These are phyloP conservation scores for Aspergillus puulaauensis DNA, from an alignment of 2,329 filamentous ascomycete genomes.

Conservation along the genomic window DNA sequence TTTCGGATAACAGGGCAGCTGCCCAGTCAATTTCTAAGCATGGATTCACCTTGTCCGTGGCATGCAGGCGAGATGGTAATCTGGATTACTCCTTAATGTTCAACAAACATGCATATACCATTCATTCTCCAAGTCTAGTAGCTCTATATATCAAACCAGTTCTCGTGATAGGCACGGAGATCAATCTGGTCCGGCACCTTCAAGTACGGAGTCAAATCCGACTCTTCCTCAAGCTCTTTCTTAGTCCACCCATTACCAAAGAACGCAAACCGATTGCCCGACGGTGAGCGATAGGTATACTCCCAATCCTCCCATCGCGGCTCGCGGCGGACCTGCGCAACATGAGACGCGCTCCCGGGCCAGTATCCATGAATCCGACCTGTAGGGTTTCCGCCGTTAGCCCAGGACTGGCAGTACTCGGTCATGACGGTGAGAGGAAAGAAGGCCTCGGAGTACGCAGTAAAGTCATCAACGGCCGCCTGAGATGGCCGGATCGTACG, in stretches of 20 bases:
- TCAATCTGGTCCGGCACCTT: slow-evolving; percentile 57
- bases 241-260: slow-evolving; percentile 68
- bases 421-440: slow-evolving; percentile 51
- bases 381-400: slow-evolving; percentile 65
- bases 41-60: too few species aligned
- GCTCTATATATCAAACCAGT: slow-evolving; percentile 58
- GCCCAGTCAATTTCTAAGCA: too few species aligned
- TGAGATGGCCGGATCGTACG: slow-evolving; percentile 58
- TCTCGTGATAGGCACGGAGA: slow-evolving; percentile 64
- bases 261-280: slow-evolving; percentile 51
- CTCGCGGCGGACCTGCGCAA: slow-evolving; percentile 56
- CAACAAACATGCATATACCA: too few species aligned
- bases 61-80: too few species aligned
- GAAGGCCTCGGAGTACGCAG: slow-evolving; percentile 47
- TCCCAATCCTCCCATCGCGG: slow-evolving; percentile 62
- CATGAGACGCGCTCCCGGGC: slow-evolving; percentile 65
- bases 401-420: slow-evolving; percentile 68
- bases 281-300: slow-evolving; percentile 48
- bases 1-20: too few species aligned
- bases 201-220: slow-evolving; percentile 65
- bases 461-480: slow-evolving; percentile 60
- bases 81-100: too few species aligned
- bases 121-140: too few species aligned
- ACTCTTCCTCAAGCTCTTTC: slow-evolving; percentile 56
- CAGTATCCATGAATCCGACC: slow-evolving; percentile 67